A percentile compares a stretch with the other conserved stretches of the same genome.
Evolutionary conservation across 352 stramenopile genomes (phyloP).

Genomic region (Pythium scleroteichum): DNA sequence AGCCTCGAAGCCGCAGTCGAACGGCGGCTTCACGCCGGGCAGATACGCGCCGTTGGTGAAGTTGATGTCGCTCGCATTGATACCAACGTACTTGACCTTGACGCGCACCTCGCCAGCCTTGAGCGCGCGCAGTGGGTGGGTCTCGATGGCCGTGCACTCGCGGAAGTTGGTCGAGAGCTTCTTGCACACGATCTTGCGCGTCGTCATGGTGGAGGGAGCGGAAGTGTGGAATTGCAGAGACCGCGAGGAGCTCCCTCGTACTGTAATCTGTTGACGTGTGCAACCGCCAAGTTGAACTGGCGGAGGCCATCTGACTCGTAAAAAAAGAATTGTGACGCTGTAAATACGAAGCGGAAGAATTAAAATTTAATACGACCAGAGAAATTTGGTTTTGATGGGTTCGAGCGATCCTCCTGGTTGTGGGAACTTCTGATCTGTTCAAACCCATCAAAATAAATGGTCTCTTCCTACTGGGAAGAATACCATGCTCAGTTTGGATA

Average conservation of each 20-base stretch:
- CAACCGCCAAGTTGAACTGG: constrained; percentile 25
- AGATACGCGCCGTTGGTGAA: constrained; percentile 57
- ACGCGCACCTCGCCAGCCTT: constrained; percentile 52
- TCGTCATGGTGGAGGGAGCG: constrained; percentile 31
- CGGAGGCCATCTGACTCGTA: constrained; percentile 5
- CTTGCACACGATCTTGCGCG: constrained; percentile 77
- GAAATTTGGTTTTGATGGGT: too few relatives aligned
- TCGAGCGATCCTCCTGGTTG: too few relatives aligned
- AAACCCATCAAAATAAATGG: too few relatives aligned
- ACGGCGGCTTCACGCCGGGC: constrained; percentile 45
- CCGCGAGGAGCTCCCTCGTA: neutral
- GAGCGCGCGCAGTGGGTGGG: constrained; percentile 41
- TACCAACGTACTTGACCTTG: constrained; percentile 40
- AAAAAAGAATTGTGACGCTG: too few relatives aligned
- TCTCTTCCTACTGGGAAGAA: too few relatives aligned
- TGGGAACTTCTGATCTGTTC: too few relatives aligned
- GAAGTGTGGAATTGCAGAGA: neutral
- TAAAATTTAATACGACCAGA: too few relatives aligned
- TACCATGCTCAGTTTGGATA: too few relatives aligned
- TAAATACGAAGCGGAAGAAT: constrained; percentile 5
- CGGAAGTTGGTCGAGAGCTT: constrained; percentile 83
- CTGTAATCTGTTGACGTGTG: constrained; percentile 26
- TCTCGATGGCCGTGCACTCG: constrained; percentile 68
- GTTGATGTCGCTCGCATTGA: constrained; percentile 62
- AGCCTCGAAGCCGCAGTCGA: constrained; percentile 56